Conservation (phyloP, 805 yeast genomes). For the Yamadazyma nakazawae region DNA sequence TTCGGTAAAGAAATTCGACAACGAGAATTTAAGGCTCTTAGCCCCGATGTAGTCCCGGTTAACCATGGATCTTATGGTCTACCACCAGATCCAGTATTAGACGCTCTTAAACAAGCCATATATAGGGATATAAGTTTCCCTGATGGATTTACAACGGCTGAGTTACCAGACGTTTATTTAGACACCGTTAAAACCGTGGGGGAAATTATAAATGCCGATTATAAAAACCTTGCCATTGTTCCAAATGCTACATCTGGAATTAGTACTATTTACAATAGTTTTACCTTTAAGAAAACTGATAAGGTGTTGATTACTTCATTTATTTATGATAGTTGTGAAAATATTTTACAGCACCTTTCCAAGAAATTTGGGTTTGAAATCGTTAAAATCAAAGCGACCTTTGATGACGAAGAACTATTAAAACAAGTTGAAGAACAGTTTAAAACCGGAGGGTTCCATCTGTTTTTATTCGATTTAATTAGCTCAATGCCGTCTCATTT, state of each 20-base stretch:
- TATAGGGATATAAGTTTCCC: conserved; percentile 37
- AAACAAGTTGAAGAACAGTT: conserved; percentile 21
- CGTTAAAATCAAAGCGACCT: conserved; percentile 35
- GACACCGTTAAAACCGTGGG: conserved; percentile 37
- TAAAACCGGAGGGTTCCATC: conserved; percentile 21
- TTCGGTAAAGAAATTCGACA: conserved; percentile 52
- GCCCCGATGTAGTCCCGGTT: conserved; percentile 39
- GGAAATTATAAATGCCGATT: conserved; percentile 44
- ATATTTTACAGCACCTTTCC: conserved; percentile 45
- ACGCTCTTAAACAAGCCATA: conserved; percentile 27
- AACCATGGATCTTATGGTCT: conserved; percentile 69
- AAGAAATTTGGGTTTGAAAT: conserved; percentile 26
- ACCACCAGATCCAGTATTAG: conserved; percentile 47
- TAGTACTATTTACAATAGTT: conserved; percentile 54
- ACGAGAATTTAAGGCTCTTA: conserved; percentile 45
- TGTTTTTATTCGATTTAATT: conserved; percentile 56
- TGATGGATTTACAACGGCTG: conserved; percentile 39
- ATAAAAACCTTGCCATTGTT: conserved; percentile 49
- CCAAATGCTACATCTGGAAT: conserved; percentile 61
- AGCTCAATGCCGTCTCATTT: conserved; percentile 62
- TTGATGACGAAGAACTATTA: conserved; percentile 32
- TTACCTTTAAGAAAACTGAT: conserved; percentile 51
- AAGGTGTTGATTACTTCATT: conserved; percentile 47
- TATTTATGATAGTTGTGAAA: conserved; percentile 52
- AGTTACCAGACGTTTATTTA: conserved; percentile 25